Base-by-base conservation (phyloP, 371 early-diverging fungal species). In the Lichtheimia ornata region DNA sequence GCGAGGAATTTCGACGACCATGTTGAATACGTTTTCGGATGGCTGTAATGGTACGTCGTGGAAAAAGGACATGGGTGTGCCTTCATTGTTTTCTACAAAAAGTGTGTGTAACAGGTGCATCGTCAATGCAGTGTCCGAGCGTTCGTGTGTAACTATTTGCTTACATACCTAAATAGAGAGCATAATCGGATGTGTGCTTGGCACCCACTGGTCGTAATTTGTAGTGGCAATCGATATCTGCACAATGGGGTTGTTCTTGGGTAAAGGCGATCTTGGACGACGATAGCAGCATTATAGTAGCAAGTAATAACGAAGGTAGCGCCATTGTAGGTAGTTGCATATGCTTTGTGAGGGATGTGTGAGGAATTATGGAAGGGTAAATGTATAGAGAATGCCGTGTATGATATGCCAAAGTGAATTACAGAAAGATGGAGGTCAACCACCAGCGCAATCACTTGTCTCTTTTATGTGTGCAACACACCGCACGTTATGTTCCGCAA, bases 1-100 rank as follows among this genome's bases (percentile, higher is more conserved):
- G 59, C 99, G 88, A 51, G 99, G 99, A 56, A 99, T 97, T 78
- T 99, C 99, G 49, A 99, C 96, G 45, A 98, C 88, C 94, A 96
- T 95, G 86, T 99, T 97, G 12, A 60, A 51, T 5, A 60, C 53
- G 4, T 20, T 53, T 13, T 20, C 18, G 15, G 42, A 25, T 14
- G 61, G 61, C 5, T 60, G 43, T 17, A 60, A 22, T 14, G 61
- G 61, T 14, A 60, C 25, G n/a, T 60, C 61, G 20, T 60, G 61
- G 24, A 60, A 60, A 20, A 60, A 52, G 1, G 61, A 60, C 7
- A 60, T 53, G 1, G 61, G 61, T 14, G 45, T 20, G 20, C 61
- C 61, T 20, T 60, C 52, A 9, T 42, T 28, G 25, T 60, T 60
- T 11, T 52, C 61, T 60, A 9, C 9, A 35, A 9, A 35, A 2